These are phyloP conservation scores for Phialocephala subalpina DNA, from an alignment of 2,329 filamentous ascomycete genomes.

Conservation along the genomic window DNA sequence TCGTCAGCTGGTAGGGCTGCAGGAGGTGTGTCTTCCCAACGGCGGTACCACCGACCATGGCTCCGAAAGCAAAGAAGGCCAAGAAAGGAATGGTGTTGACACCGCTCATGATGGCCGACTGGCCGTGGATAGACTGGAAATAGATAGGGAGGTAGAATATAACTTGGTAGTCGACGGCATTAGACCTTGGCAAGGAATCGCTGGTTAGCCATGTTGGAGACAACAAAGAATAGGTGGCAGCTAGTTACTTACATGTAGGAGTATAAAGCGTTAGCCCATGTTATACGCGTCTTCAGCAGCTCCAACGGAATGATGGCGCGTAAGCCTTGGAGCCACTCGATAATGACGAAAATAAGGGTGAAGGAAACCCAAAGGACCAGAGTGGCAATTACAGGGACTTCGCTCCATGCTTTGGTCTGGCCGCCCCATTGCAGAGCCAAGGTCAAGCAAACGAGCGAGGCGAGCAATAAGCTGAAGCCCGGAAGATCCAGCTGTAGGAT, in stretches of 20 bases:
- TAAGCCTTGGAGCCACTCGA: too few species aligned
- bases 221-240: too few species aligned
- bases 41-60: constrained; percentile 46
- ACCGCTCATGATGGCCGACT: constrained; percentile 30
- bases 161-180: neutral
- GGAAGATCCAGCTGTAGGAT: constrained; percentile 54
- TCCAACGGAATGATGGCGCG: too few species aligned
- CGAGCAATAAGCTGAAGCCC: constrained; percentile 54
- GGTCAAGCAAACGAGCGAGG: constrained; percentile 51
- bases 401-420: constrained; percentile 51
- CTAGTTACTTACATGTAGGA: too few species aligned
- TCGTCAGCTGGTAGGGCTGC: constrained; percentile 51
- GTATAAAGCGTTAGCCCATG: too few species aligned
- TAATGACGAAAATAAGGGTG: too few species aligned
- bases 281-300: too few species aligned
- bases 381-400: constrained; percentile 50
- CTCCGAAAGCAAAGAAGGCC: constrained; percentile 43
- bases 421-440: constrained; percentile 59
- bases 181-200: too few species aligned
- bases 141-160: constrained; percentile 36
- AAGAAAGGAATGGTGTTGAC: constrained; percentile 36
- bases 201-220: too few species aligned
- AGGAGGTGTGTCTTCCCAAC: constrained; percentile 49
- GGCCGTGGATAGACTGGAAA: constrained; percentile 42
- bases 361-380: constrained; percentile 46